phyloP scores from a whole-genome alignment of 2,329 filamentous ascomycete species.

The Colletotrichum somersetense region DNA sequence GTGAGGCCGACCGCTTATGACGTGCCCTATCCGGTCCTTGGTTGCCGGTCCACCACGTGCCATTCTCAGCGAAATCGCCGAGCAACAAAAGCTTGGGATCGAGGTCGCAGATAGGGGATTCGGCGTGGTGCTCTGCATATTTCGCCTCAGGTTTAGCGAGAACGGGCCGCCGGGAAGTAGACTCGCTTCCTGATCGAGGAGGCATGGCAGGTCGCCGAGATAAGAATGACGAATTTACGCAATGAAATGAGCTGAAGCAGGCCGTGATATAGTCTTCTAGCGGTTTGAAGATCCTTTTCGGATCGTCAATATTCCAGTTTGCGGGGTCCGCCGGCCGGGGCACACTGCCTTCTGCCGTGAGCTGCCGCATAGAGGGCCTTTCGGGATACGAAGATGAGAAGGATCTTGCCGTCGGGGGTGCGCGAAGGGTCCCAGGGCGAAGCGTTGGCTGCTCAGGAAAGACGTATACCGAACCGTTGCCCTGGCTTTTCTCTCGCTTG shows the following conservation, averaged over 20 bases:
- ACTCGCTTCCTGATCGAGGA: constrained; percentile 44
- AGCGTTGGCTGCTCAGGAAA: constrained; percentile 56
- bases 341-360: constrained; percentile 38
- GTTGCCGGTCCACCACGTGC: constrained; percentile 82
- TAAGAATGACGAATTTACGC: constrained; percentile 82
- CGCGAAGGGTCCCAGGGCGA: constrained; percentile 49
- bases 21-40: constrained; percentile 48
- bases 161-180: constrained; percentile 48
- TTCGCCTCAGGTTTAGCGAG: constrained; percentile 51
- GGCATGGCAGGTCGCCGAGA: constrained; percentile 50
- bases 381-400: constrained; percentile 62
- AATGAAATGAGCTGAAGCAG: constrained; percentile 77
- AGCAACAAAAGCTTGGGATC: constrained; percentile 82
- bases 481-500: constrained; percentile 32
- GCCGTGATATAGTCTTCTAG: constrained; percentile 82
- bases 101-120: constrained; percentile 68
- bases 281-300: constrained; percentile 76
- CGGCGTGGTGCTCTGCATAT: constrained; percentile 53
- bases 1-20: constrained; percentile 50
- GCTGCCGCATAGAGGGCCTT: constrained; percentile 46
- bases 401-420: constrained; percentile 49
- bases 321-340: constrained; percentile 30
- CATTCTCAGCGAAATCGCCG: constrained; percentile 84
- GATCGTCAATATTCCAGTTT: constrained; percentile 49
- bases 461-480: constrained; percentile 41